phyloP scores from a whole-genome alignment of 2,329 filamentous ascomycete species.

The Dothistroma septosporum region DNA sequence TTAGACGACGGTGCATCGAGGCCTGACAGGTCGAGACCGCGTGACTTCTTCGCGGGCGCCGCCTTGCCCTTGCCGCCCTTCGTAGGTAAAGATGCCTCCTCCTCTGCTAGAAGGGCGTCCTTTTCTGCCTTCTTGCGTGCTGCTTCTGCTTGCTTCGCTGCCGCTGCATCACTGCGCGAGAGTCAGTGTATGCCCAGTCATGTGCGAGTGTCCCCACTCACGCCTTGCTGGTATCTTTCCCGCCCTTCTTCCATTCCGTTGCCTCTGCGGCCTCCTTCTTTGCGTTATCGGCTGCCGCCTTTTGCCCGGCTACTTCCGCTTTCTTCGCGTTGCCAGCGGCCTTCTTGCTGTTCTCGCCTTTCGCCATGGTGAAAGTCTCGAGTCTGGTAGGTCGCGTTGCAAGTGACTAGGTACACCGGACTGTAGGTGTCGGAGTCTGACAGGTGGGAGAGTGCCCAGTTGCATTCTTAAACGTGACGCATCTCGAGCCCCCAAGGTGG shows the following conservation, averaged over 20 bases:
- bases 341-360: constrained; percentile 78
- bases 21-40: constrained; percentile 69
- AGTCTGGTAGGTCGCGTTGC: neutral
- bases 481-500: neutral
- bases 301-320: constrained; percentile 77
- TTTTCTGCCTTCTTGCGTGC: constrained; percentile 90
- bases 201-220: constrained; percentile 45
- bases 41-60: constrained; percentile 50
- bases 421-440: neutral
- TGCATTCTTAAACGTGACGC: neutral
- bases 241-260: constrained; percentile 76
- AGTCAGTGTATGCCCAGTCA: constrained; percentile 4
- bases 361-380: constrained; percentile 14
- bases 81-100: constrained; percentile 65
- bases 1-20: constrained; percentile 57
- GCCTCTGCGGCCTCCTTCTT: constrained; percentile 66
- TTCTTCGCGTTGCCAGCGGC: constrained; percentile 85
- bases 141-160: constrained; percentile 74
- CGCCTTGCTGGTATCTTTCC: constrained; percentile 86
- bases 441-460: neutral
- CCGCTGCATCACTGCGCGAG: constrained; percentile 68
- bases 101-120: constrained; percentile 74
- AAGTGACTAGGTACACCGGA: neutral
- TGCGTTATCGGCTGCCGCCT: constrained; percentile 66
- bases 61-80: constrained; percentile 68